Percentiles rank a stretch among this genome's conserved stretches.
Conservation (phyloP, 1,284 basidiomycete genomes). For the Sphagnurus paluster region DNA sequence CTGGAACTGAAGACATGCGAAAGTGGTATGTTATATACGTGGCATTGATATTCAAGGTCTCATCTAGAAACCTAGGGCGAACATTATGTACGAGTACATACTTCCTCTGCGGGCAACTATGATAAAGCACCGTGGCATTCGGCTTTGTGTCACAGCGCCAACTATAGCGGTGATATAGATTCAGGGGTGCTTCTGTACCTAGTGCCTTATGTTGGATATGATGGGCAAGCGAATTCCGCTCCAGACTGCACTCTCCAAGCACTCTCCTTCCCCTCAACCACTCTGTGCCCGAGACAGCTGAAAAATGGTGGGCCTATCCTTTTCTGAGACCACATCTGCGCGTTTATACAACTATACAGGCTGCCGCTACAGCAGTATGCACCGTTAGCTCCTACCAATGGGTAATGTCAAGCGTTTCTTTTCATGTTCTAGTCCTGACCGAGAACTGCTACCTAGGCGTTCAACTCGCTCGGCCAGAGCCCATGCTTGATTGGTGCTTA, state of each 20-base stretch:
- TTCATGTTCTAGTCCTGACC: slow-evolving; percentile 1
- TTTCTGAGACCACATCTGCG: neutral
- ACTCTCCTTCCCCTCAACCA: too few species aligned
- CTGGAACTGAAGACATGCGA: too few species aligned
- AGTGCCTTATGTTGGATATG: too few species aligned
- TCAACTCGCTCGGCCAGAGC: slow-evolving; percentile 16
- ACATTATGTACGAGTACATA: too few species aligned
- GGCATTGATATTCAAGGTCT: too few species aligned
- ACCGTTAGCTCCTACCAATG: slow-evolving; percentile 8
- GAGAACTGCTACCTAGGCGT: slow-evolving; percentile 6
- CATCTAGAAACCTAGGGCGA: too few species aligned
- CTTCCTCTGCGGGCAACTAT: too few species aligned
- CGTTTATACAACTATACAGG: slow-evolving; percentile 4
- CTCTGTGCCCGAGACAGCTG: too few species aligned
- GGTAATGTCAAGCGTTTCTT: too few species aligned
- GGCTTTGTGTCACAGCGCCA: too few species aligned
- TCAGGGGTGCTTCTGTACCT: neutral
- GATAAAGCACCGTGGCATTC: slow-evolving; percentile 6
- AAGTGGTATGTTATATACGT: too few species aligned
- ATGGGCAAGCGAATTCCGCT: neutral
- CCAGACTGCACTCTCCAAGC: too few species aligned
- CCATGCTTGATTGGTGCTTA: slow-evolving; percentile 22
- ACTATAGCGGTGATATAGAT: slow-evolving; percentile 2
- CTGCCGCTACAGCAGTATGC: slow-evolving; percentile 12
- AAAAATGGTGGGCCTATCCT: slow-evolving; percentile 12